Base-by-base conservation (phyloP, 805 yeast genomes). In the Lipomyces spencermartinsiae region DNA sequence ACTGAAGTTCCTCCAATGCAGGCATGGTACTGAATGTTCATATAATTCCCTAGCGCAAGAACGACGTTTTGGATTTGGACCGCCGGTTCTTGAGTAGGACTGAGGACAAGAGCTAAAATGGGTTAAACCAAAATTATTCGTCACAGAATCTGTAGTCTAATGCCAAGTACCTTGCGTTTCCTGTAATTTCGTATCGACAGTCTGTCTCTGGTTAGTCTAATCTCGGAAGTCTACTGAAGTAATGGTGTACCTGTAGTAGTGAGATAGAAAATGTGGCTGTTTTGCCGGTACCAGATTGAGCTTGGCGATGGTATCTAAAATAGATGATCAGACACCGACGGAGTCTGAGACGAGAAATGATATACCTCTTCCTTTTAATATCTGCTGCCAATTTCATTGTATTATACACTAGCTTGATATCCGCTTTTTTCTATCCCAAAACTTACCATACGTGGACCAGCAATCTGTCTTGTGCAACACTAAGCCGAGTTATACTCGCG, bases 41-140 rank as follows among this genome's bases (percentile, higher is more conserved):
- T 88, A 85, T 91, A 92, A 81, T 88, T 87, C 73, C 98, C 98
- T 75, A 95, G 86, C 74, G 93, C 90, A 78, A 89, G 84, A 63
- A 94, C 92, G 75, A 95, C 99, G 79, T 89, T 91, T 83, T 92
- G 97, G 80, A 95, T 95, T 85, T 95, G 99, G 74, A 88, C 84
- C 61, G 98, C 98, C 80, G 95, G 87, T 85, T 94, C 99, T 84
- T 99, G 90, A 74, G 99, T 94, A 76, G 99, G 98, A 66, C 97
- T 94, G 74, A 94, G 86, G 74, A 95, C 92, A 78, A 95, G 86
- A 70, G 97, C 98, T 85, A 93, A 12, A 81, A 25, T n/a, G 9
- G 22, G n/a, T 53, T 31, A 25, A 25, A 22, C n/a, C 85, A 87
- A 89, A 5, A 8, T 3, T 19, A 6, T 8, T 43, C 22, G 49